Conservation (phyloP, 2,329 filamentous ascomycete genomes). For the Sphaerulina populicola region DNA sequence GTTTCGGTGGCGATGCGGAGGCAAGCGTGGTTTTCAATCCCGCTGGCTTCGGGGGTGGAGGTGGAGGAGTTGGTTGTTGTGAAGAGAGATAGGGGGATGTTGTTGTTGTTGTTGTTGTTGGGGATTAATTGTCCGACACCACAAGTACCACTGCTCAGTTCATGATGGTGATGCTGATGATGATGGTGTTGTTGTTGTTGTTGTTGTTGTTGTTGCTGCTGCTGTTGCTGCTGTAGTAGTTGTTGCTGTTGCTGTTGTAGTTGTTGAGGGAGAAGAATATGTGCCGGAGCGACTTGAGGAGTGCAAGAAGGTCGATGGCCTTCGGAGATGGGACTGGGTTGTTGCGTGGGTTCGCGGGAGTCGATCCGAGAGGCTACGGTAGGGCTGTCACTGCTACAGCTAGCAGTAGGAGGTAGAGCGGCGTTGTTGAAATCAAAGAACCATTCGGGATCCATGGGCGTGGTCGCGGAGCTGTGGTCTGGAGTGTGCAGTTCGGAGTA, state of each 20-base stretch:
- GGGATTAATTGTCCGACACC: neutral
- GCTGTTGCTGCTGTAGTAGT: no score
- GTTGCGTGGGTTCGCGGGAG: slow-evolving; percentile 9
- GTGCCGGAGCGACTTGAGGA: neutral
- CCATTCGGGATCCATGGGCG: slow-evolving; percentile 16
- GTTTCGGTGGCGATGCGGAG: slow-evolving; percentile 14
- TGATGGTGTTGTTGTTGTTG: neutral
- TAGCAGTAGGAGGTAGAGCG: slow-evolving; percentile 1
- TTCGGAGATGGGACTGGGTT: slow-evolving; percentile 9
- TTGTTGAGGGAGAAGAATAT: neutral
- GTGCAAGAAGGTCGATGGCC: neutral
- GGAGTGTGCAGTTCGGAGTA: slow-evolving; percentile 10
- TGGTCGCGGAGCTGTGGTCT: slow-evolving; percentile 7
- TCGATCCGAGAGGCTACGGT: neutral
- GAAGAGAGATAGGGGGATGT: neutral
- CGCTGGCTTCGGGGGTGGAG: no score
- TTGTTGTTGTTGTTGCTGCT: no score
- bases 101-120: neutral
- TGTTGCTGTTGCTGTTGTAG: neutral
- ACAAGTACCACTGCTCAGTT: no score
- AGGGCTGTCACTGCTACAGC: neutral
- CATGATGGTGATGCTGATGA: no score
- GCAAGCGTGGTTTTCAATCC: neutral
- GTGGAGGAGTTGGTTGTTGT: neutral
- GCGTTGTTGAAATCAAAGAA: slow-evolving; percentile 19